Evolutionary conservation across 2,329 filamentous ascomycete genomes (phyloP), one percentile per base, ranked within the genome.

Genomic region (Ophiostoma australiae): DNA sequence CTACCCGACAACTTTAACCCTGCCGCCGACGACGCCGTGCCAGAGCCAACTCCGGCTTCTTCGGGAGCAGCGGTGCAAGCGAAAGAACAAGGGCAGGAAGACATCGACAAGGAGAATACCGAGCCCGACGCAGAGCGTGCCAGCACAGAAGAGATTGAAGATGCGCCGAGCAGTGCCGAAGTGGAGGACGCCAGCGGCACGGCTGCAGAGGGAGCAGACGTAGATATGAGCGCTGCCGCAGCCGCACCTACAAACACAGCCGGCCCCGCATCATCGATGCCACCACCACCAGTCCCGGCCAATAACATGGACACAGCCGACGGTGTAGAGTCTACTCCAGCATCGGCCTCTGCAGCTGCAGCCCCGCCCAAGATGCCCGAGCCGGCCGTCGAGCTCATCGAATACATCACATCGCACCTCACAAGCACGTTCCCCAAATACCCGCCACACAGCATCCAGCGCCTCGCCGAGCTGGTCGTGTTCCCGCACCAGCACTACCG

Each of bases 391-490:
- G 83, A 85, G 70, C 86, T 92, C 77, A 81, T 92, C 67, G 78
- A 80, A 72, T 86, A 86, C 71, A 89, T 92, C 74, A 84, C 81
- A 55, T 79, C 80, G 6, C 88, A 89, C 20, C 83, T 97, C 55
- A 83, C 80, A 68, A 84, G 83, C 2, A 86, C 86, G 74, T 99
- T 99, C 80, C 78, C 86, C 31, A 82, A 84, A 3, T 87, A 91
- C 75, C 94, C 95, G 1, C 95, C 95, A 0, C 93, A 98, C 79
- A 98, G 95, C 3, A 87, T 97, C 73, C 95, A 99, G 81, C 91
- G 95, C 55, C 86, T 99, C 31, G 89, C 93, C 31, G 95, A 99
- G 82, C 89, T 98, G 39, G 83, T 97, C 4, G 84, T 97, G 48
- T 81, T 84, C 35, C 95, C 95, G 0, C 90, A 84, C 72, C 85